Conservation (phyloP, 495 filamentous ascomycete species). For the Aspergillus biplanus region DNA sequence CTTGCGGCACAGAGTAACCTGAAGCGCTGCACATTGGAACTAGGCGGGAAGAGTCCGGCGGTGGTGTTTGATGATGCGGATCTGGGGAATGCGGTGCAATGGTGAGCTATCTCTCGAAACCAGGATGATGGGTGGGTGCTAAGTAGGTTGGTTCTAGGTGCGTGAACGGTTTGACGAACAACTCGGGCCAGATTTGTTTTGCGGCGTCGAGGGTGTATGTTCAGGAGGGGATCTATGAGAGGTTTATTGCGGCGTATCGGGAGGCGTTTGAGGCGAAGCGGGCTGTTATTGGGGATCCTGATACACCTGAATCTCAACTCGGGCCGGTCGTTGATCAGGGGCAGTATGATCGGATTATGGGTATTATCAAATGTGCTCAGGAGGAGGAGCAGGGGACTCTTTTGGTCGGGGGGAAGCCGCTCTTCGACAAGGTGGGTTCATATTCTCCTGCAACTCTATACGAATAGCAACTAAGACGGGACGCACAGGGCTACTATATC, state of each 20-base stretch:
- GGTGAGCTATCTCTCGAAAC: too few species aligned
- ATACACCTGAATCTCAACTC: slow-evolving; percentile 75
- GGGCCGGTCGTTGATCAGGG: slow-evolving; percentile 83
- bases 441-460: background rate
- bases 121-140: too few species aligned
- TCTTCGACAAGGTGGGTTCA: slow-evolving; percentile 52
- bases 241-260: slow-evolving; percentile 78
- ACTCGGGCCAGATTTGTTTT: slow-evolving; percentile 21
- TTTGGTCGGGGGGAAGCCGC: background rate
- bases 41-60: slow-evolving; percentile 41
- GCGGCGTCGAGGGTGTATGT: slow-evolving; percentile 16
- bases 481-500: slow-evolving; percentile 20
- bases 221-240: slow-evolving; percentile 66
- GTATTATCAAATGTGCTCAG: slow-evolving; percentile 67
- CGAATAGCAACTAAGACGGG: background rate
- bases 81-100: slow-evolving; percentile 13
- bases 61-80: slow-evolving; percentile 40
- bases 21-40: slow-evolving; percentile 44
- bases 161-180: slow-evolving; percentile 6
- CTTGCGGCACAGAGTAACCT: slow-evolving; percentile 3
- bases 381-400: slow-evolving; percentile 59
- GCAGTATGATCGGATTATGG: slow-evolving; percentile 86
- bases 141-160: too few species aligned
- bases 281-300: slow-evolving; percentile 74
- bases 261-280: slow-evolving; percentile 43